Evolutionary conservation across 768 basidiomycete species (phyloP).

Genomic region (Lepiota brunneoincarnata): DNA sequence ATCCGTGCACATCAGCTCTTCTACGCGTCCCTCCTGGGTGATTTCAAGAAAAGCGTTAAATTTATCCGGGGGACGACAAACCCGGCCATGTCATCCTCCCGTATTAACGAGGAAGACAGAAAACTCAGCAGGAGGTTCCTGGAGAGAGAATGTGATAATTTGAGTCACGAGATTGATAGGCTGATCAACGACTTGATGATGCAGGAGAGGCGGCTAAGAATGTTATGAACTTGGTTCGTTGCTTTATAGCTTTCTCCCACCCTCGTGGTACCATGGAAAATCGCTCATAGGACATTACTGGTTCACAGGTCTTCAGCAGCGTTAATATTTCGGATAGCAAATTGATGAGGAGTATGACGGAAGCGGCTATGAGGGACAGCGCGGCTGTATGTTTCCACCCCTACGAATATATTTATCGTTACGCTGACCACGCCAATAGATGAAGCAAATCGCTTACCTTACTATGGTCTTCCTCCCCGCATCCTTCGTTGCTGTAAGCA

Average conservation of each 20-base stretch:
- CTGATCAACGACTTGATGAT: constrained; percentile 36
- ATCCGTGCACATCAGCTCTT: constrained; percentile 60
- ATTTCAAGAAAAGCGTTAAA: constrained; percentile 48
- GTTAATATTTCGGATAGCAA: constrained; percentile 57
- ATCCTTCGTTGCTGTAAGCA: constrained; percentile 45
- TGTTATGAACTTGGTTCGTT: constrained; percentile 47
- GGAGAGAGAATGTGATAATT: constrained; percentile 44
- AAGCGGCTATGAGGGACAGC: constrained; percentile 47
- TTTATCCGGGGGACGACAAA: constrained; percentile 50
- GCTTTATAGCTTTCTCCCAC: background rate
- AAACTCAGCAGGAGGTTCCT: constrained; percentile 31
- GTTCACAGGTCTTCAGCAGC: constrained; percentile 50
- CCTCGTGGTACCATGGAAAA: background rate
- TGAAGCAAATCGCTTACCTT: constrained; percentile 60
- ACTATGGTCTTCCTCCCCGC: constrained; percentile 63
- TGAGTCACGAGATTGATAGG: constrained; percentile 49
- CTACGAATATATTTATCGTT: background rate
- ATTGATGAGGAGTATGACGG: constrained; percentile 50
- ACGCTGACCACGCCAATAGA: constrained; percentile 18
- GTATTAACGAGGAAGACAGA: constrained; percentile 24
- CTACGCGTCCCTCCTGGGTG: constrained; percentile 52
- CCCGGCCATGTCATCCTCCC: constrained; percentile 43
- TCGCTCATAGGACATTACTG: background rate
- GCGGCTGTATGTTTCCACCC: constrained; percentile 18
- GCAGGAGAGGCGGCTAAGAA: constrained; percentile 50